Percentiles rank a stretch among this genome's conserved stretches.
These are phyloP conservation scores for Leucogyrophana mollusca DNA, from an alignment of 768 basidiomycete genomes.

Conservation along the genomic window DNA sequence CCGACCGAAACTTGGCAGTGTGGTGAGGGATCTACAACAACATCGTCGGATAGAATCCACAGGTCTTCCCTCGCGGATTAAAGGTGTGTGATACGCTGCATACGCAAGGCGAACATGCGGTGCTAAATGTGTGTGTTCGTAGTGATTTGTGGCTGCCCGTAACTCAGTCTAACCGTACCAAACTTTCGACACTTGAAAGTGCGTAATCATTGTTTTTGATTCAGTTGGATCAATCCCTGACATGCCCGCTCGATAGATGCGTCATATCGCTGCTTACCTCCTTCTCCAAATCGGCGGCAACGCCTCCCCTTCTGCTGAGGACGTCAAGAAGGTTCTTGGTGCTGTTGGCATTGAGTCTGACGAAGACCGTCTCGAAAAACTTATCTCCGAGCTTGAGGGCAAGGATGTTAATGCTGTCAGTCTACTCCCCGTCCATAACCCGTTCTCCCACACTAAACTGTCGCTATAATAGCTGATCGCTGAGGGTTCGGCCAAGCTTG, in stretches of 20 bases:
- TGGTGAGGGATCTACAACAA: slow-evolving; percentile 24
- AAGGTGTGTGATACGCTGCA: slow-evolving; percentile 37
- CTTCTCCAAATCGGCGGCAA: slow-evolving; percentile 97
- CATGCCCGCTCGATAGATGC: slow-evolving; percentile 55
- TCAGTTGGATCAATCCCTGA: not conserved
- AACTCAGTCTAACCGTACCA: slow-evolving; percentile 31
- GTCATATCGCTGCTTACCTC: slow-evolving; percentile 93
- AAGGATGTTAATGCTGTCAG: slow-evolving; percentile 83
- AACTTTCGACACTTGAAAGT: slow-evolving; percentile 40
- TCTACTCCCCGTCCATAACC: slow-evolving; percentile 3
- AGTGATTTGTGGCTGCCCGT: slow-evolving; percentile 95
- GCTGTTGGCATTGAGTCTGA: slow-evolving; percentile 90
- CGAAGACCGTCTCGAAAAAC: slow-evolving; percentile 71
- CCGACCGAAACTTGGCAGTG: slow-evolving; percentile 9
- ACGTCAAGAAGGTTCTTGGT: slow-evolving; percentile 84
- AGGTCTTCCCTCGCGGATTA: slow-evolving; percentile 94
- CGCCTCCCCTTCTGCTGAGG: slow-evolving; percentile 76
- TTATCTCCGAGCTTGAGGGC: slow-evolving; percentile 87
- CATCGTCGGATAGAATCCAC: slow-evolving; percentile 84
- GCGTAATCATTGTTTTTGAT: slow-evolving; percentile 12
- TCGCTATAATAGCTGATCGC: slow-evolving; percentile 69
- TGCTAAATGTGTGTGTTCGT: slow-evolving; percentile 10
- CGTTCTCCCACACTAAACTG: not conserved
- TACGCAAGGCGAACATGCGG: not conserved
- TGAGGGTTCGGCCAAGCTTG: slow-evolving; percentile 89